phyloP scores from a whole-genome alignment of 331 rosid genomes.

The Malus hybrid region DNA sequence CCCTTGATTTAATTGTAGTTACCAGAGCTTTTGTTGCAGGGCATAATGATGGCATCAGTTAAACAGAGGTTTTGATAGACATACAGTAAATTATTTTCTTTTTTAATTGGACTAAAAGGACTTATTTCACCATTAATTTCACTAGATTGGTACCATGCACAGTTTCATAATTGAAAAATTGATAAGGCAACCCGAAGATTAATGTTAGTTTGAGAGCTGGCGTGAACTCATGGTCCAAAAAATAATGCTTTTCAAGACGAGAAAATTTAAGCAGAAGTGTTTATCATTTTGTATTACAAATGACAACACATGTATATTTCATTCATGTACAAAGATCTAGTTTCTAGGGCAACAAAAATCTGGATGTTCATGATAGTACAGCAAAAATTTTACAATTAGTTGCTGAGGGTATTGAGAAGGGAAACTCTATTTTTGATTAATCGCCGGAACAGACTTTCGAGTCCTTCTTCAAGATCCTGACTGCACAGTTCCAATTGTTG shows the following conservation, averaged over 20 bases:
- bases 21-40: neutral
- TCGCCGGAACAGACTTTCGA: constrained; percentile 42
- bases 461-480: constrained; percentile 35
- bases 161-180: neutral
- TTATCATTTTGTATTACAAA: neutral
- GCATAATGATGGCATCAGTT: neutral
- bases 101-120: neutral
- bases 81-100: neutral
- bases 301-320: neutral
- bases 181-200: neutral
- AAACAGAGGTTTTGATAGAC: neutral
- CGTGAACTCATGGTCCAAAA: neutral
- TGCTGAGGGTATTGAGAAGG: constrained; percentile 59
- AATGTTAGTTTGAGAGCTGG: neutral
- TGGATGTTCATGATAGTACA: neutral
- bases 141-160: neutral
- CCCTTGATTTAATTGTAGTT: neutral
- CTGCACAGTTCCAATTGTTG: constrained; percentile 31
- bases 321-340: neutral
- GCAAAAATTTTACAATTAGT: neutral
- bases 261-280: neutral
- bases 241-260: neutral
- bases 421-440: constrained; percentile 64
- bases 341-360: constrained; percentile 6
- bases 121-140: neutral